Base-by-base conservation (phyloP, 2,329 filamentous ascomycete species). In the Aplosporella prunicola region DNA sequence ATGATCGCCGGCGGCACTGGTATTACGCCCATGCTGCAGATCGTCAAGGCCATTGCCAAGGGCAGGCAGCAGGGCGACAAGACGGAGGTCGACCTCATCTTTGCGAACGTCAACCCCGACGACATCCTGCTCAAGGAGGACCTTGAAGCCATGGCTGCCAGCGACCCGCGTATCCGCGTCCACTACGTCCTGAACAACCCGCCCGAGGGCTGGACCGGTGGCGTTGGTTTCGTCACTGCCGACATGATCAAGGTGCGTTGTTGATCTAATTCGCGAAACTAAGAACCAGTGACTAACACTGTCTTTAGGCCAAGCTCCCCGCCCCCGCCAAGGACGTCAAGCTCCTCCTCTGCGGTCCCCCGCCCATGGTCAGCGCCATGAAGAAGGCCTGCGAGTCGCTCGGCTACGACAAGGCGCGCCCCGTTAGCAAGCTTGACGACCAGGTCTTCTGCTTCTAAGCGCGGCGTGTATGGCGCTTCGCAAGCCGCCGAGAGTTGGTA, bases 1-100 rank as follows among this genome's bases (percentile, higher is more conserved):
- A 98, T 98, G 91, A 85, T 98, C 57, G 87, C 91, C 46, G 91
- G 91, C 49, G 91, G 91, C 47, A 96, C 91, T 22, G 91, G 91
- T 51, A 96, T 98, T 62, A 96, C 91, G 8, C 91, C 91, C 43
- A 98, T 98, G 91, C 75, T 96, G 46, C 91, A 98, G 69, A 78
- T 98, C 52, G 79, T 94, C 59, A 82, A 87, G 53, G 91, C 89
- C 42, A 87, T 96, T 51, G 76, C 88, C 52, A 78, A 85, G 50
- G 85, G 85, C 53, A 78, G 86, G 43, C 65, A 66, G 37, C 62
- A 63, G 43, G 68, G 66, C 50, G 87, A 94, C 66, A 79, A 68
- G 57, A 98, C 91, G 43, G 71, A 94, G 69, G 78, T 96, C 37
- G 87, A 95, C 58, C 70, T 98, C 46, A 87, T 98, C 62, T 98